Evolutionary conservation across 2,329 filamentous ascomycete species (phyloP), one percentile per base, ranked within the genome.

Genomic region (Colletotrichum noveboracense): DNA sequence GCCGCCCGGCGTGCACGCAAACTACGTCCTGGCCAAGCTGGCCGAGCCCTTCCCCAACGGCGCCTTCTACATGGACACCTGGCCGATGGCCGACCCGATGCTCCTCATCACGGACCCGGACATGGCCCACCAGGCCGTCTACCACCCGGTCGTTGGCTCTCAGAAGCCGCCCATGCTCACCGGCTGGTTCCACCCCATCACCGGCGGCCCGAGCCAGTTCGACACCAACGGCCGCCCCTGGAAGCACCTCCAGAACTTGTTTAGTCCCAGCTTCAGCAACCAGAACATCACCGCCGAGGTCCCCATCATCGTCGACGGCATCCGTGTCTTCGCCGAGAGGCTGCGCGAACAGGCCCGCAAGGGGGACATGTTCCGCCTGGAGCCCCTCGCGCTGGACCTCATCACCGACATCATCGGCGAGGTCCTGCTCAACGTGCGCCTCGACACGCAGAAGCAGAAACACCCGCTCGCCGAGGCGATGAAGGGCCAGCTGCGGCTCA

Each of bases 321-420:
- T 83, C 75, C 70, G 79, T n/a, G 71, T 79, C 36, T 82, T 83
- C 58, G 75, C 79, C 56, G 78, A 79, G 13, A 77, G 79, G 12
- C 75, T 83, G 6, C 79, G 79, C 14, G 70, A 77, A 52, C 77
- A 78, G 71, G 79, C 77, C 24, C 56, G 75, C 9, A 26, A 58
- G 1, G 77, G 77, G 12, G 74, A 71, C 9, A 36, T 78, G 14
- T 77, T 81, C 52, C 76, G 74, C 18, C 48, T 83, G 8, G 81
- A 81, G 69, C 79, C 82, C 6, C 56, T 83, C 6, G 69, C 74
- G 2, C 73, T 83, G 10, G 77, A 76, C n/a, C 79, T 83, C 62
- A 82, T 83, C 81, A 83, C 81, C 76, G 82, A 83, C 66, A 77
- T 84, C 43, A 82, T 81, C 21, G 81, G 81, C 52, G 79, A 79